Conservation (phyloP, 2,329 filamentous ascomycete genomes). For the Onygena corvina region DNA sequence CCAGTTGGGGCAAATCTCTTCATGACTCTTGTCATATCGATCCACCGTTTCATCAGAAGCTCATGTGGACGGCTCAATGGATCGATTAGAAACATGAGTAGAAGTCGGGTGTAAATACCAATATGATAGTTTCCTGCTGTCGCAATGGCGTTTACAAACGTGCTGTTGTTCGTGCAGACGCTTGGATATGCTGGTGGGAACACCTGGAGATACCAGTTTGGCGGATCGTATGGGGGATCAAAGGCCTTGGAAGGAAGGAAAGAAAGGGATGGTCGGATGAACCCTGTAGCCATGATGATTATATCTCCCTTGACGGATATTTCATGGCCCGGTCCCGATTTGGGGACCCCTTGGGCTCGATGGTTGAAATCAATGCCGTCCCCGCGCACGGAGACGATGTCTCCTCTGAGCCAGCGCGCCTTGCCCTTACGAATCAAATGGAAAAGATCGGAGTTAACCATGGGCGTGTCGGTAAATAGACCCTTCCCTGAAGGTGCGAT, state of each 20-base stretch:
- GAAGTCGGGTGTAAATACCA: constrained; percentile 73
- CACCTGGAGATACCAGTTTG: constrained; percentile 80
- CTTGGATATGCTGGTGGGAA: constrained; percentile 65
- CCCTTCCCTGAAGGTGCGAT: constrained; percentile 58
- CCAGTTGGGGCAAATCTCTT: constrained; percentile 58
- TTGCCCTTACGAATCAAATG: constrained; percentile 58
- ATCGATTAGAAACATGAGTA: constrained; percentile 76
- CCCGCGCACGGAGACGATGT: constrained; percentile 56
- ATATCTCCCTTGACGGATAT: constrained; percentile 60
- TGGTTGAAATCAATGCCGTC: constrained; percentile 59
- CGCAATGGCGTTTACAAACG: constrained; percentile 67
- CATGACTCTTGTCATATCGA: constrained; percentile 64
- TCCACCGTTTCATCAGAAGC: constrained; percentile 73
- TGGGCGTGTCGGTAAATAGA: constrained; percentile 72
- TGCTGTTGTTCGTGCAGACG: constrained; percentile 72
- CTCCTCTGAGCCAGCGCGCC: constrained; percentile 69
- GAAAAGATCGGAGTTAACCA: constrained; percentile 76
- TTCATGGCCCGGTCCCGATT: constrained; percentile 59
- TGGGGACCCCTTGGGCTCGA: constrained; percentile 58
- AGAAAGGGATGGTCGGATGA: constrained; percentile 56
- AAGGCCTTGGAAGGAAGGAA: constrained; percentile 68
- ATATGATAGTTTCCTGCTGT: constrained; percentile 82
- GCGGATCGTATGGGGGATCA: constrained; percentile 58
- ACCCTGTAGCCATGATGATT: constrained; percentile 74
- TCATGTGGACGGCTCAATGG: constrained; percentile 59